Evolutionary conservation across 495 filamentous ascomycete genomes (phyloP).

Genomic region (Aspergillus indologenus): DNA sequence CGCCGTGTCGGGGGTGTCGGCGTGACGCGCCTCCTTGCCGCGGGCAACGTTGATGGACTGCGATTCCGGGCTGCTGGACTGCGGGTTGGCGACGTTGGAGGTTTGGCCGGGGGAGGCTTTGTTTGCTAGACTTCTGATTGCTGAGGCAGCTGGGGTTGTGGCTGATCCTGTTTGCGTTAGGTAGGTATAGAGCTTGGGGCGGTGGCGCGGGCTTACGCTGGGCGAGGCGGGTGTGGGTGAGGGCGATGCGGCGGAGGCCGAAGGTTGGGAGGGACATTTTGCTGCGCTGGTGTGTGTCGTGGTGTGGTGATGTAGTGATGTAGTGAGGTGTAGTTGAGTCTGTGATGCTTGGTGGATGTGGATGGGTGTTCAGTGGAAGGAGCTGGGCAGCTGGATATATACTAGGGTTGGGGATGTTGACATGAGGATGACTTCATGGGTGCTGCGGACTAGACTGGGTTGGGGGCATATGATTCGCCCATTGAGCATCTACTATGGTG

Average conservation of each 20-base stretch:
- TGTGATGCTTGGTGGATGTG: no score
- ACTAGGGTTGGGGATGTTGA: not conserved
- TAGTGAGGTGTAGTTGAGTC: no score
- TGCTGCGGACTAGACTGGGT: not conserved
- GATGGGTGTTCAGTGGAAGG: not conserved
- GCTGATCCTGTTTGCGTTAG: not conserved
- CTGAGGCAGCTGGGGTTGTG: not conserved
- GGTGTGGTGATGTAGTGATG: no score
- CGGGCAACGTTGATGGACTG: conserved; percentile 7
- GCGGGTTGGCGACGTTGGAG: conserved; percentile 8
- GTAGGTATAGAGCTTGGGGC: no score
- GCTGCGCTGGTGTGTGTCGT: no score
- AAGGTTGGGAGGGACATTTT: not conserved
- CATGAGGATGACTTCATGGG: not conserved
- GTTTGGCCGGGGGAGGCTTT: not conserved
- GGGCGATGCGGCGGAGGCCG: not conserved
- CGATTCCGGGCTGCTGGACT: conserved; percentile 6
- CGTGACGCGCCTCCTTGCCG: conserved; percentile 6
- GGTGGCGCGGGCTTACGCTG: not conserved
- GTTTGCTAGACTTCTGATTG: no score
- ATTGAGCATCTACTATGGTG: no score
- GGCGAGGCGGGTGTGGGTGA: not conserved
- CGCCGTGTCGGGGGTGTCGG: not conserved
- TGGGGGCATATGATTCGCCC: not conserved
- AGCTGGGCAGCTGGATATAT: not conserved